Evolutionary conservation across 495 filamentous ascomycete genomes (phyloP).

Genomic region (Aspergillus affinis): DNA sequence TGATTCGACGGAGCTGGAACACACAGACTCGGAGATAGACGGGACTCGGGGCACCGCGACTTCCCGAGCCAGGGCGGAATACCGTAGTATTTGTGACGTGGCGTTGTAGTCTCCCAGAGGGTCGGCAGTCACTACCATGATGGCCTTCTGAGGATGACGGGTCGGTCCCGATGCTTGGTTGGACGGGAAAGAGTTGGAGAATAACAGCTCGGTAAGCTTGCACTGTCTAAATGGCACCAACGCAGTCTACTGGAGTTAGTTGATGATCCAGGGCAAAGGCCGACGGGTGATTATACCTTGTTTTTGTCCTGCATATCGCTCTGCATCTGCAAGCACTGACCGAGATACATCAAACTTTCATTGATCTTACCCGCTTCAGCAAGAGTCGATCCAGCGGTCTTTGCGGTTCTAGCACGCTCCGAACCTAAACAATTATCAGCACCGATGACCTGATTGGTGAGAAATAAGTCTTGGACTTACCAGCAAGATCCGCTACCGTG

Average conservation of each 20-base stretch:
- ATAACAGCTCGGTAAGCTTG: slow-evolving; percentile 94
- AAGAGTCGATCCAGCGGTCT: slow-evolving; percentile 87
- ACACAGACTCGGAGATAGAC: slow-evolving; percentile 64
- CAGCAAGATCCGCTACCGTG: slow-evolving; percentile 90
- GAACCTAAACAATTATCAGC: slow-evolving; percentile 54
- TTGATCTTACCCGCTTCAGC: slow-evolving; percentile 98
- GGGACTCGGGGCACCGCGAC: slow-evolving; percentile 89
- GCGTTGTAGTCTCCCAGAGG: slow-evolving; percentile 94
- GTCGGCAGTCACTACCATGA: slow-evolving; percentile 97
- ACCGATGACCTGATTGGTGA: background rate
- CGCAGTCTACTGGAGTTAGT: slow-evolving; percentile 54
- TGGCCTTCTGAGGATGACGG: slow-evolving; percentile 74
- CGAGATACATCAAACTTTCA: slow-evolving; percentile 95
- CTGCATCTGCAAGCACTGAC: slow-evolving; percentile 96
- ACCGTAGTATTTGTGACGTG: slow-evolving; percentile 92
- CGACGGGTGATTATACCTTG: slow-evolving; percentile 56
- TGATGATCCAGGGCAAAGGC: slow-evolving; percentile 5
- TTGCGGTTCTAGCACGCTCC: slow-evolving; percentile 87
- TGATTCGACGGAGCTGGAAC: slow-evolving; percentile 43
- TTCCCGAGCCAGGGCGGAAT: slow-evolving; percentile 90
- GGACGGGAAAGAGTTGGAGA: slow-evolving; percentile 88
- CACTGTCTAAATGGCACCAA: slow-evolving; percentile 92
- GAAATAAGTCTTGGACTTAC: slow-evolving; percentile 36
- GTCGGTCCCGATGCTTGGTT: slow-evolving; percentile 50
- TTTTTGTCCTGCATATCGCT: slow-evolving; percentile 69